A percentile compares a stretch with the other conserved stretches of the same genome.
Conservation (phyloP, 2,329 filamentous ascomycete genomes). For the Tolypocladium tropicale region DNA sequence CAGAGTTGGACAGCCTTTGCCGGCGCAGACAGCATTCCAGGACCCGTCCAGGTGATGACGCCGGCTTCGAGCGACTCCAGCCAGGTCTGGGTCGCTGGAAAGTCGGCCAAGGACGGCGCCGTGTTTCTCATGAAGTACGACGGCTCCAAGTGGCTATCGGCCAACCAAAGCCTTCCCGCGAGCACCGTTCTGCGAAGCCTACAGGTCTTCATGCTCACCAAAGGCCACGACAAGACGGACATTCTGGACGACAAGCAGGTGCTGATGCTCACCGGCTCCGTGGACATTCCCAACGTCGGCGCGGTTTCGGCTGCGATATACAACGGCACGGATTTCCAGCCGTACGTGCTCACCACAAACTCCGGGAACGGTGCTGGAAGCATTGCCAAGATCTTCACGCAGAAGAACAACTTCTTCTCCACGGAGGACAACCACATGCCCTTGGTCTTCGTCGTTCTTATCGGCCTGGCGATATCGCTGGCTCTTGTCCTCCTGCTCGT, state of each 20-base stretch:
- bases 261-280: constrained; percentile 75
- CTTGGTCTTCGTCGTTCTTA: constrained; percentile 69
- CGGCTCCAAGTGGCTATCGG: constrained; percentile 57
- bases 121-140: constrained; percentile 78
- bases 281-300: constrained; percentile 67
- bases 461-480: constrained; percentile 68
- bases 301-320: constrained; percentile 79
- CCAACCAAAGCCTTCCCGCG: constrained; percentile 51
- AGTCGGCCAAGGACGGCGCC: constrained; percentile 48
- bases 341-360: constrained; percentile 71
- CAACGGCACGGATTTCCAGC: constrained; percentile 68
- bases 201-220: constrained; percentile 66
- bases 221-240: constrained; percentile 53
- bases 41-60: constrained; percentile 67
- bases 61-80: constrained; percentile 61
- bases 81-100: constrained; percentile 76
- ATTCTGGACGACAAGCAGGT: constrained; percentile 58
- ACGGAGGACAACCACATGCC: constrained; percentile 49
- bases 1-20: constrained; percentile 56
- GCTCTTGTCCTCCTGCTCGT: constrained; percentile 70
- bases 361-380: constrained; percentile 57
- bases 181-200: constrained; percentile 66
- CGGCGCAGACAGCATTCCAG: constrained; percentile 59
- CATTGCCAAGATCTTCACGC: constrained; percentile 73
- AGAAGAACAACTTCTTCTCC: constrained; percentile 68